These are phyloP conservation scores for Phytophthora crassamura DNA, from an alignment of 352 stramenopile genomes.

Conservation along the genomic window DNA sequence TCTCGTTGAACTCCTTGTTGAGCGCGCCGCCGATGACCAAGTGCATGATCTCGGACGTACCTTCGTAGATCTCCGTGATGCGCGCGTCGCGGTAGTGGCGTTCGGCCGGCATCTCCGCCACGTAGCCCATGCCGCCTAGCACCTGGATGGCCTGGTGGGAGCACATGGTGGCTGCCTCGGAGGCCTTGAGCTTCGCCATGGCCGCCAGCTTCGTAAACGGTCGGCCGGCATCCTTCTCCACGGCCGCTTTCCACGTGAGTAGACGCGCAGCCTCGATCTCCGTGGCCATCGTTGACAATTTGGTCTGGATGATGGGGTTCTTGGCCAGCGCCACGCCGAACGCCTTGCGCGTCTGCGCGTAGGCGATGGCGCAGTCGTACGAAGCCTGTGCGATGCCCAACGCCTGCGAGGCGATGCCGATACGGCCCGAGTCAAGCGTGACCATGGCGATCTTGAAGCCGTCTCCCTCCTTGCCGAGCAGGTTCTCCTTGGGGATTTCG, in stretches of 20 bases:
- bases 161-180: constrained; percentile 96
- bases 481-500: constrained; percentile 90
- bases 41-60: constrained; percentile 97
- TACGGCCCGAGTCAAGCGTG: constrained; percentile 95
- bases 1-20: constrained; percentile 96
- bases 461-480: constrained; percentile 86
- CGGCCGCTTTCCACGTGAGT: constrained; percentile 94
- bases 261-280: constrained; percentile 93
- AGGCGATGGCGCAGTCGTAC: constrained; percentile 96
- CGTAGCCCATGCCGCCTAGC: constrained; percentile 95
- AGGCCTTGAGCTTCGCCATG: constrained; percentile 97
- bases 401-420: constrained; percentile 95
- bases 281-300: constrained; percentile 94
- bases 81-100: constrained; percentile 97
- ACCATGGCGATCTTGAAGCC: constrained; percentile 93
- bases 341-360: constrained; percentile 94
- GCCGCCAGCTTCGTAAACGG: constrained; percentile 94
- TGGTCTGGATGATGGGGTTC: constrained; percentile 90
- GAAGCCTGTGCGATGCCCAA: constrained; percentile 96
- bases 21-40: constrained; percentile 95
- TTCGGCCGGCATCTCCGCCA: constrained; percentile 97
- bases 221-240: constrained; percentile 91
- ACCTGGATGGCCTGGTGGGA: constrained; percentile 97
- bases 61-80: constrained; percentile 98
- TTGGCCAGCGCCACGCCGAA: constrained; percentile 95